phyloP scores from a whole-genome alignment of 176 grass and related monocot species.

The Musa schizocarpa region DNA sequence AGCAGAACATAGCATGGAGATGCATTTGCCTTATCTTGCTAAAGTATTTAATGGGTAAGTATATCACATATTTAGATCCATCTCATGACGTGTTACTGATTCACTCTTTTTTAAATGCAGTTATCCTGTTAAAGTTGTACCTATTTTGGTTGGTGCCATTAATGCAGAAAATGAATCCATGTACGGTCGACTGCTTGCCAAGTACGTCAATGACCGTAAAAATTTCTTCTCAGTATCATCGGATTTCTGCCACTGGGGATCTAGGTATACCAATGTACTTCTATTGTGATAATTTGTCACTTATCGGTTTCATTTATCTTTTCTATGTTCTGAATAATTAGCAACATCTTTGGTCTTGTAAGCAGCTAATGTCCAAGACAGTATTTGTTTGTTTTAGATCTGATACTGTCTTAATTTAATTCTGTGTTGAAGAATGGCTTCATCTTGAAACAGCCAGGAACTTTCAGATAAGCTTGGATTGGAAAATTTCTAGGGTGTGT shows the following conservation, averaged over 20 bases:
- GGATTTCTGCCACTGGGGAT: constrained; percentile 97
- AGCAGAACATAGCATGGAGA: constrained; percentile 99
- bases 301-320: constrained; percentile 4
- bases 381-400: no score
- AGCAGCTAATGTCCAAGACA: no score
- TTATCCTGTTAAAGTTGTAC: constrained; percentile 78
- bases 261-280: constrained; percentile 40
- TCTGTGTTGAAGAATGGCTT: no score
- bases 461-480: no score
- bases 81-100: neutral
- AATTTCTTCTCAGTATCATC: constrained; percentile 95
- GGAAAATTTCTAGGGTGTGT: no score
- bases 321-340: neutral
- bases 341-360: no score
- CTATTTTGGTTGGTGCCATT: constrained; percentile 81
- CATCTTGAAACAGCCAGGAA: no score
- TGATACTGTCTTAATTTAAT: no score
- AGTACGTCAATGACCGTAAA: constrained; percentile 73
- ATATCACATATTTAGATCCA: neutral
- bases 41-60: constrained; percentile 88
- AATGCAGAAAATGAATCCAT: constrained; percentile 70
- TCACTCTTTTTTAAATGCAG: constrained; percentile 24
- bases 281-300: neutral
- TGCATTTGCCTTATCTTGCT: constrained; percentile 95
- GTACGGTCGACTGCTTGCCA: constrained; percentile 66